A percentile compares a stretch with the other conserved stretches of the same genome.
Conservation (phyloP, 2,329 filamentous ascomycete species). For the Rutstroemia sp. region DNA sequence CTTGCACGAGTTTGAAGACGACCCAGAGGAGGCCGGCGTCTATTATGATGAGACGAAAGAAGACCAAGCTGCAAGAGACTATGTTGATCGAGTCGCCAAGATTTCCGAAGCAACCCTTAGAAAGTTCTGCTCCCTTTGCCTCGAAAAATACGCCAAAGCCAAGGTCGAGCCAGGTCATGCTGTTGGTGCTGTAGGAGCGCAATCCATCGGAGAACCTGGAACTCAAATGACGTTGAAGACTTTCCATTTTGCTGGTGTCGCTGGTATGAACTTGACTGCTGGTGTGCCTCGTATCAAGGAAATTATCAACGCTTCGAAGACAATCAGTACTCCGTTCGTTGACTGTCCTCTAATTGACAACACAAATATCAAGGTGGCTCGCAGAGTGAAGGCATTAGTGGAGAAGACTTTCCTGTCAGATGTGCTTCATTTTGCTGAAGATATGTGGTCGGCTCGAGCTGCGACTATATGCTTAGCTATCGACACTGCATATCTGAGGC, state of each 20-base stretch:
- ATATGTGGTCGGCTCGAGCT: conserved; percentile 73
- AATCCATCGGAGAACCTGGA: conserved; percentile 96
- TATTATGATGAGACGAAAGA: conserved; percentile 26
- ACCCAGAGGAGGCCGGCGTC: conserved; percentile 24
- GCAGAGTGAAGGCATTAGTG: conserved; percentile 84
- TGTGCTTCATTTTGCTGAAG: conserved; percentile 72
- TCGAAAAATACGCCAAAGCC: conserved; percentile 85
- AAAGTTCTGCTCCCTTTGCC: conserved; percentile 71
- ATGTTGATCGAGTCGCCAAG: conserved; percentile 56
- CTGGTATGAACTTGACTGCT: conserved; percentile 98
- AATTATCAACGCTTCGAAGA: conserved; percentile 96
- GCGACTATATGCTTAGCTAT: conserved; percentile 76
- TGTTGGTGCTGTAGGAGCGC: conserved; percentile 90
- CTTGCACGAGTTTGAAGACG: conserved; percentile 37
- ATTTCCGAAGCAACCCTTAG: conserved; percentile 67
- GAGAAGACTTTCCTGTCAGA: conserved; percentile 92
- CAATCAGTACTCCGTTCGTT: conserved; percentile 91
- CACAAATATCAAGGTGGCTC: conserved; percentile 68
- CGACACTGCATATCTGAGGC: conserved; percentile 69
- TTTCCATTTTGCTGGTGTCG: conserved; percentile 99
- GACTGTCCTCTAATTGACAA: conserved; percentile 76
- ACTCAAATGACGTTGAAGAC: conserved; percentile 99
- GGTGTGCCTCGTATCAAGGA: conserved; percentile 99
- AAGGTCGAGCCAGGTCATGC: conserved; percentile 92
- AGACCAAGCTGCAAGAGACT: conserved; percentile 12